phyloP scores from a whole-genome alignment of 192 early-diverging fungal genomes.

The Helicostylum pulchrum region DNA sequence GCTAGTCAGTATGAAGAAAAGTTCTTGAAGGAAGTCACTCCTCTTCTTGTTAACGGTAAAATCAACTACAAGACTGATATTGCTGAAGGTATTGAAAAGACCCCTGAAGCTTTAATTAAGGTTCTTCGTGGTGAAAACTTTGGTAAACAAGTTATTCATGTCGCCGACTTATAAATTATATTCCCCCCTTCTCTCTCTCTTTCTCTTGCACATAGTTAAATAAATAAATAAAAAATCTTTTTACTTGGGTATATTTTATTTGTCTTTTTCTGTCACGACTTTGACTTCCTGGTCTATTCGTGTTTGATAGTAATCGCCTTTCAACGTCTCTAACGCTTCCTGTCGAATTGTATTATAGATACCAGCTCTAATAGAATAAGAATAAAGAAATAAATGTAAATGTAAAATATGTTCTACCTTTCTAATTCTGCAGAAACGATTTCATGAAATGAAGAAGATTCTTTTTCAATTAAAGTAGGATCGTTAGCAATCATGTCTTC shows the following conservation, averaged over 20 bases:
- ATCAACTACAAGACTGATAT: constrained; percentile 56
- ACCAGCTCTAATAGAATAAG: constrained; percentile 9
- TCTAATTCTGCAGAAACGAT: constrained; percentile 14
- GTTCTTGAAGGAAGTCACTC: constrained; percentile 54
- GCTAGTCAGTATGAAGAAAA: constrained; percentile 38
- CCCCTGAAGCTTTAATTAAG: constrained; percentile 54
- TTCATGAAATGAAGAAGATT: constrained; percentile 8
- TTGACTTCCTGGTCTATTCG: constrained; percentile 14
- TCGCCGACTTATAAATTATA: constrained; percentile 39
- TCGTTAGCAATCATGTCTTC: constrained; percentile 14
- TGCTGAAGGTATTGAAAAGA: constrained; percentile 61
- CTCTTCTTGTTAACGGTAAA: constrained; percentile 56
- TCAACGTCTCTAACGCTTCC: constrained; percentile 7
- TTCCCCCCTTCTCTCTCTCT: too few species aligned
- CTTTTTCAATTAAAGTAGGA: constrained; percentile 16
- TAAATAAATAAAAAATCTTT: too few species aligned
- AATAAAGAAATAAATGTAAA: background rate
- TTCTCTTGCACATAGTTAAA: too few species aligned
- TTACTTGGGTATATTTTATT: background rate
- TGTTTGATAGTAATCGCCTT: constrained; percentile 15
- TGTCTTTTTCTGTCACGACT: constrained; percentile 2
- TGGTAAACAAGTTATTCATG: constrained; percentile 61
- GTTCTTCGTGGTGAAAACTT: constrained; percentile 63
- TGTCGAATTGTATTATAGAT: constrained; percentile 13
- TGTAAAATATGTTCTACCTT: background rate